Percentiles rank a stretch among this genome's conserved stretches.
These are phyloP conservation scores for Collybia sordida DNA, from an alignment of 768 basidiomycete genomes.

Conservation along the genomic window DNA sequence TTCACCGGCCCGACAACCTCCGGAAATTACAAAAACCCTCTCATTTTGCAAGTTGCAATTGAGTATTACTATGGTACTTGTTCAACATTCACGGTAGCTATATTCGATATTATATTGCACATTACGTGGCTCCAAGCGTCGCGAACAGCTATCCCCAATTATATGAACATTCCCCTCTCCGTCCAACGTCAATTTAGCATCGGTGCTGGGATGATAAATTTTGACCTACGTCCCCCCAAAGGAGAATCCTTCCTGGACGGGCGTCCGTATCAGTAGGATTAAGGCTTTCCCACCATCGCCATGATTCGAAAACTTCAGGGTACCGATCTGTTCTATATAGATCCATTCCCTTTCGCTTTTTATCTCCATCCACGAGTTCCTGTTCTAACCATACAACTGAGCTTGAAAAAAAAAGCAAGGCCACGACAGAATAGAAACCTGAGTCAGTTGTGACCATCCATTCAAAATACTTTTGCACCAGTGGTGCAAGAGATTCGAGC, in stretches of 20 bases:
- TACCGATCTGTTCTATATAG: neutral
- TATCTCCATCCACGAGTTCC: neutral
- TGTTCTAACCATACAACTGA: neutral
- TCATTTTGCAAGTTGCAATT: no score
- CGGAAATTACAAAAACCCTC: no score
- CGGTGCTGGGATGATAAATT: no score
- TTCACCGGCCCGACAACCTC: no score
- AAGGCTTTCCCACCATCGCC: neutral
- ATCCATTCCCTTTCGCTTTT: neutral
- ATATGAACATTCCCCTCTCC: no score
- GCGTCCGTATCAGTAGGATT: neutral
- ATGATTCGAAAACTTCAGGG: neutral
- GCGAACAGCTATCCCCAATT: no score
- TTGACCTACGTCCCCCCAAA: no score
- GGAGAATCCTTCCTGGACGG: neutral
- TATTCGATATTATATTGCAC: no score
- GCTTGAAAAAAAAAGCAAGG: neutral
- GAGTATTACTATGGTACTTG: no score
- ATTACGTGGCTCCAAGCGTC: no score
- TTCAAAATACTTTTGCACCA: conserved; percentile 57
- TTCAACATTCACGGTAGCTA: no score
- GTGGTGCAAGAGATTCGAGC: conserved; percentile 34
- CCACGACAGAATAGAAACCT: conserved; percentile 24
- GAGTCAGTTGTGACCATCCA: conserved; percentile 44
- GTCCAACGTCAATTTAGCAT: no score